Percentiles rank a stretch among this genome's conserved stretches.
Conservation (phyloP, 768 basidiomycete genomes). For the Amanita pallidorosea region DNA sequence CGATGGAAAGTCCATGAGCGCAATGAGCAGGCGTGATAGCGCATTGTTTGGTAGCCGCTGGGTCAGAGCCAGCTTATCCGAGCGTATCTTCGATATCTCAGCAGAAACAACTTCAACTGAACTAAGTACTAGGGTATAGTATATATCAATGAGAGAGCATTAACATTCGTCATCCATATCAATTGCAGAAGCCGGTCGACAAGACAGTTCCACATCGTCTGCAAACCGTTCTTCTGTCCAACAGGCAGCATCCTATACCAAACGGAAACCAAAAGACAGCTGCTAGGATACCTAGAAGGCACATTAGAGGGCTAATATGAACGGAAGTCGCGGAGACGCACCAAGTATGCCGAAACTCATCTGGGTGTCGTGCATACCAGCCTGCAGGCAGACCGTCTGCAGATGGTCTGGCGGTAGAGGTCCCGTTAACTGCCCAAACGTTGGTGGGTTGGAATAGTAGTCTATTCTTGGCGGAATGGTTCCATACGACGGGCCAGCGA, state of each 20-base stretch:
- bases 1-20: background rate
- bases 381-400: conserved; percentile 76
- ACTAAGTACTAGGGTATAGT: too few species aligned
- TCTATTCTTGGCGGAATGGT: conserved; percentile 40
- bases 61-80: too few species aligned
- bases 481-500: conserved; percentile 16
- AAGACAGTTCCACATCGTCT: conserved; percentile 33
- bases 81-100: too few species aligned
- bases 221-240: conserved; percentile 66
- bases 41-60: background rate
- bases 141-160: too few species aligned
- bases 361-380: conserved; percentile 50
- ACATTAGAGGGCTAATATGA: conserved; percentile 3
- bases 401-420: conserved; percentile 68
- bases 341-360: conserved; percentile 66
- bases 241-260: conserved; percentile 65
- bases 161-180: background rate
- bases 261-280: conserved; percentile 84
- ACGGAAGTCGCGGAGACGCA: conserved; percentile 19
- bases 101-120: too few species aligned
- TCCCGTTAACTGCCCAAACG: conserved; percentile 47
- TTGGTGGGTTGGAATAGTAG: conserved; percentile 56
- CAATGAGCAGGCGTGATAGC: background rate
- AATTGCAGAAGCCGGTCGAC: conserved; percentile 33
- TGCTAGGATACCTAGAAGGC: conserved; percentile 51